Base-by-base conservation (phyloP, 78 protist genomes). In the Planoprotostelium fungivorum region DNA sequence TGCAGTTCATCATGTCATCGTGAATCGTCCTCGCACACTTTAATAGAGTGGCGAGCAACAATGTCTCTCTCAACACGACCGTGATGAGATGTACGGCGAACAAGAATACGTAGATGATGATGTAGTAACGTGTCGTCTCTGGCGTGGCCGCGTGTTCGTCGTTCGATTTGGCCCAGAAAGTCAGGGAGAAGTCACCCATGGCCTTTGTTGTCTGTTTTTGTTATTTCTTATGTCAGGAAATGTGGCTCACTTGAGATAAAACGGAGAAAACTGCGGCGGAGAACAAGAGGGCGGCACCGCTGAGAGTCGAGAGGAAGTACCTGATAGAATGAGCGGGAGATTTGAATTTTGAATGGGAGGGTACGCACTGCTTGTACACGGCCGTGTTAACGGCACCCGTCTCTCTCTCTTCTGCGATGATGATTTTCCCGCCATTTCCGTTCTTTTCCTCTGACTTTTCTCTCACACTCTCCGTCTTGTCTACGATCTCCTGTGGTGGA, bases 401-500 rank as follows among this genome's bases (percentile, higher is more conserved):
- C 51, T 95, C 96, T n/a, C 88, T 86, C 35, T 88, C 94, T 28
- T 92, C 94, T 86, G 89, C 90, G 16, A 38, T 63, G 0, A 90
- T 89, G 25, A 92, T 37, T 23, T 51, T 51, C 16, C 73, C 73
- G 5, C 16, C 16, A 51, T 51, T 51, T n/a, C n/a, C n/a, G n/a
- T n/a, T n/a, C 73, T 51, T 51, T 51, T 51, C 73, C 16, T 51
- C 16, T 51, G 73, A 51, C 5, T 51, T 51, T 25, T 51, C 16
- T 51, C 73, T 51, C 31, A 51, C 16, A 5, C 16, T 51, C 73
- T 51, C 16, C 73, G 16, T 25, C 16, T 51, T 51, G 73, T 51
- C 16, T 51, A 16, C 31, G 5, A 5, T 51, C 73, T 51, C 5
- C 73, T 25, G 73, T 5, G 73, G 31, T 51, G 31, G 5, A 5